Evolutionary conservation across 257 asterid genomes (phyloP).

Genomic region (Nicotiana sylvestris): DNA sequence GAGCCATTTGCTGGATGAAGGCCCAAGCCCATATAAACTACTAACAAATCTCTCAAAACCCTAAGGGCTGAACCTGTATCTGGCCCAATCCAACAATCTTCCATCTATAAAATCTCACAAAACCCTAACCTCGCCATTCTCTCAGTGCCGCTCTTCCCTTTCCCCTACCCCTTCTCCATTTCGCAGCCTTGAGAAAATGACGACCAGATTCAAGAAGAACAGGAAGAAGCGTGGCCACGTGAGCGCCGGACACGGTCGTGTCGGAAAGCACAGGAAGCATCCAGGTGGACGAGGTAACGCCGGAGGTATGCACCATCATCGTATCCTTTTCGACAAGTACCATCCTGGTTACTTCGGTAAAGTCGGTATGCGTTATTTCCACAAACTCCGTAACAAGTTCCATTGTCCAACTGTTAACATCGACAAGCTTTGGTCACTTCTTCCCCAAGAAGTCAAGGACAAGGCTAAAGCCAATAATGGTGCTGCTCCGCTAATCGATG

Average conservation of each 20-base stretch:
- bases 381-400: constrained; percentile 29
- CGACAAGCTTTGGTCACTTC: constrained; percentile 25
- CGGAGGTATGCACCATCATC: constrained; percentile 40
- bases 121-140: neutral
- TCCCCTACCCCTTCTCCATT: neutral
- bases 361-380: constrained; percentile 35
- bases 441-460: constrained; percentile 21
- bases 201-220: constrained; percentile 36
- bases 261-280: constrained; percentile 36
- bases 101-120: neutral
- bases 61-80: neutral
- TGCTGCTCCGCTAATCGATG: constrained; percentile 21
- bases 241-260: constrained; percentile 42
- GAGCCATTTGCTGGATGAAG: neutral
- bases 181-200: constrained; percentile 10
- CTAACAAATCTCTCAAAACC: neutral
- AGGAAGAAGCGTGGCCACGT: constrained; percentile 45
- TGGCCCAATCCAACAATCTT: neutral
- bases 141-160: neutral
- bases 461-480: constrained; percentile 14
- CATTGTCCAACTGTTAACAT: constrained; percentile 27
- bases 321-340: constrained; percentile 38
- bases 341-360: constrained; percentile 40
- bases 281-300: constrained; percentile 40
- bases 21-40: neutral